These are phyloP conservation scores for Beauveria sp. DNA, from an alignment of 2,329 filamentous ascomycete genomes.

Conservation along the genomic window DNA sequence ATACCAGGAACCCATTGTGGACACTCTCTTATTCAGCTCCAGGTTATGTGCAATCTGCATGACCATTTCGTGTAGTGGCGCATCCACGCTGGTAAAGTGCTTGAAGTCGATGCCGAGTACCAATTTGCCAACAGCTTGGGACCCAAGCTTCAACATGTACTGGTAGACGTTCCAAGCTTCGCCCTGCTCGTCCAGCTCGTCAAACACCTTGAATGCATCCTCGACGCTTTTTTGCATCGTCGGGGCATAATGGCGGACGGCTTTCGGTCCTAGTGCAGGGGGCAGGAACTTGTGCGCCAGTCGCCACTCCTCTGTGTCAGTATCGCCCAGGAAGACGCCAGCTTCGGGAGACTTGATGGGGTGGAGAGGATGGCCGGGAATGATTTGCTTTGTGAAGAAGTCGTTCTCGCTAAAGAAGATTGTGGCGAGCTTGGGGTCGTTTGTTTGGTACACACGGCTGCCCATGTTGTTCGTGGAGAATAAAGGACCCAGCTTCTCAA, in stretches of 20 bases:
- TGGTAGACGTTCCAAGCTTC: conserved; percentile 42
- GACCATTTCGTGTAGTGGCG: conserved; percentile 44
- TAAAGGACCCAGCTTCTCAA: conserved; percentile 43
- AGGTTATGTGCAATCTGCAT: conserved; percentile 41
- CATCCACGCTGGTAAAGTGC: conserved; percentile 35
- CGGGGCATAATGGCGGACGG: conserved; percentile 52
- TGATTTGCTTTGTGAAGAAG: conserved; percentile 46
- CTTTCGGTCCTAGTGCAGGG: conserved; percentile 50
- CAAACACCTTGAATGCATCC: conserved; percentile 40
- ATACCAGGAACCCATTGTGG: conserved; percentile 49
- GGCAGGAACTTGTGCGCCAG: conserved; percentile 55
- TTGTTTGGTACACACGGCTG: conserved; percentile 40
- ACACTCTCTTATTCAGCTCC: conserved; percentile 51
- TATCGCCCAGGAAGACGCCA: conserved; percentile 41
- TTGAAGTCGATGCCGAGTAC: conserved; percentile 37
- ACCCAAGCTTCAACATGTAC: conserved; percentile 42
- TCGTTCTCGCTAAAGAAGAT: conserved; percentile 41
- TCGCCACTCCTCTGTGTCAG: conserved; percentile 41
- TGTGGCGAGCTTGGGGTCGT: conserved; percentile 37
- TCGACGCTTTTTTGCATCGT: conserved; percentile 49
- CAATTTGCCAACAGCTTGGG: conserved; percentile 37
- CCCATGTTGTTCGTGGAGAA: conserved; percentile 47
- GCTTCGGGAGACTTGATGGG: conserved; percentile 34
- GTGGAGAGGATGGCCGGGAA: conserved; percentile 39
- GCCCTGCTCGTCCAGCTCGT: conserved; percentile 40